Percentiles rank a stretch among this genome's conserved stretches.
Evolutionary conservation across 2,329 filamentous ascomycete species (phyloP).

Genomic region (Fusarium nurragi): DNA sequence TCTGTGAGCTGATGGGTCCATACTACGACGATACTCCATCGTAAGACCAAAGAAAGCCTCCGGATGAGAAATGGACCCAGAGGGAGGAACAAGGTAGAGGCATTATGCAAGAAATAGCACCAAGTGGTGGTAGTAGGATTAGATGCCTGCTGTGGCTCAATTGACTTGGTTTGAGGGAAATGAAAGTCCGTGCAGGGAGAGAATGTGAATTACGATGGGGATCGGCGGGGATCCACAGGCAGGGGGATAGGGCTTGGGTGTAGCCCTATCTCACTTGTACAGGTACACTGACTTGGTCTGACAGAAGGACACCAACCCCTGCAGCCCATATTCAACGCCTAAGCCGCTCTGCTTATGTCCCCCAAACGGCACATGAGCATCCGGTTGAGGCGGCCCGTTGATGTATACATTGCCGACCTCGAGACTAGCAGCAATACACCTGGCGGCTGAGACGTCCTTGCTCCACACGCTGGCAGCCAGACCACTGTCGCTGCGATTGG

Average conservation of each 20-base stretch:
- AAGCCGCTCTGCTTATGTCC: slow-evolving; percentile 9
- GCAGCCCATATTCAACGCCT: slow-evolving; percentile 2
- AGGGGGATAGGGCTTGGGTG: too few relatives aligned
- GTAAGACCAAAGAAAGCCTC: neutral
- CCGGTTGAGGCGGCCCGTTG: slow-evolving; percentile 3
- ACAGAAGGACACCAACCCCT: slow-evolving; percentile 2
- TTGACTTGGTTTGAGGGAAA: too few relatives aligned
- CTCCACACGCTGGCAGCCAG: slow-evolving; percentile 6
- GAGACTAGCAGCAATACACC: neutral
- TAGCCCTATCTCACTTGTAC: slow-evolving; percentile 2
- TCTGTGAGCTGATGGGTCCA: neutral
- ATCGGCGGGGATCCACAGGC: too few relatives aligned
- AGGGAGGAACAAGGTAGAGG: too few relatives aligned
- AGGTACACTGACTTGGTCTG: neutral
- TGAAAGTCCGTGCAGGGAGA: too few relatives aligned
- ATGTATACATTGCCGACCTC: slow-evolving; percentile 8
- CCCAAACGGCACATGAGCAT: slow-evolving; percentile 5
- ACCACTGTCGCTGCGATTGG: slow-evolving; percentile 1
- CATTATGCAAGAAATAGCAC: too few relatives aligned
- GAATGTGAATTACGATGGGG: too few relatives aligned
- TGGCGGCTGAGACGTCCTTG: neutral
- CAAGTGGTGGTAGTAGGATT: too few relatives aligned
- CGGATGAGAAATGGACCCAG: too few relatives aligned
- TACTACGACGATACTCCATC: neutral
- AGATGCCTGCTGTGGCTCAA: too few relatives aligned